Percentiles rank a stretch among this genome's conserved stretches.
These are phyloP conservation scores for Entophlyctis luteolus DNA, from an alignment of 192 early-diverging fungal species.

Conservation along the genomic window DNA sequence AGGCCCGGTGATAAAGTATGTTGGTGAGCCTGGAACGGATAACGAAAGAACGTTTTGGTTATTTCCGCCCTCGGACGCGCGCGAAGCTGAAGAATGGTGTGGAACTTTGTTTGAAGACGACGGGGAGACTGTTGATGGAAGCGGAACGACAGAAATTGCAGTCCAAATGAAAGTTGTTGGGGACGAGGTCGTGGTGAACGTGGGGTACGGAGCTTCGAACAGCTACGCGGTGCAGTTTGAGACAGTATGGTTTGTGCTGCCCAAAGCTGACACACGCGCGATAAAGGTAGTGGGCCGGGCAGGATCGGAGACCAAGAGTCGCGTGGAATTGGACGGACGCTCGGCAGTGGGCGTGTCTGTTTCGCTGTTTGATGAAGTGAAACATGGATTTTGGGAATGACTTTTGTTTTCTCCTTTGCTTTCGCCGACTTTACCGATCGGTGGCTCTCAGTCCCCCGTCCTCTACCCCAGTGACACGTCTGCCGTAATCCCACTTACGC, in stretches of 20 bases:
- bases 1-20: slow-evolving; percentile 37
- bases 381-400: too few species aligned
- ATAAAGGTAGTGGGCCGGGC: neutral
- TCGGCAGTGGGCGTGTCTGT: too few species aligned
- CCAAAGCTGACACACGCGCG: slow-evolving; percentile 18
- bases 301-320: too few species aligned
- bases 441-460: too few species aligned
- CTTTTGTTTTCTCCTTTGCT: too few species aligned
- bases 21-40: slow-evolving; percentile 33
- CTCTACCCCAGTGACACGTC: too few species aligned
- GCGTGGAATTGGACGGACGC: neutral
- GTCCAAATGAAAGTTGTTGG: slow-evolving; percentile 29
- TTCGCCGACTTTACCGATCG: too few species aligned
- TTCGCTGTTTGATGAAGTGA: too few species aligned
- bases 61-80: slow-evolving; percentile 32
- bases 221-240: slow-evolving; percentile 34
- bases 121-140: slow-evolving; percentile 38
- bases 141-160: slow-evolving; percentile 33
- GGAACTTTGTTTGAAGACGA: slow-evolving; percentile 46
- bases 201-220: slow-evolving; percentile 9
- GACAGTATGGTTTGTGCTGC: slow-evolving; percentile 36
- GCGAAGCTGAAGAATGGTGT: neutral
- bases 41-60: slow-evolving; percentile 40
- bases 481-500: too few species aligned
- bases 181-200: slow-evolving; percentile 28